Base-by-base conservation (phyloP, 2,329 filamentous ascomycete species). In the Geosmithia putterillii region DNA sequence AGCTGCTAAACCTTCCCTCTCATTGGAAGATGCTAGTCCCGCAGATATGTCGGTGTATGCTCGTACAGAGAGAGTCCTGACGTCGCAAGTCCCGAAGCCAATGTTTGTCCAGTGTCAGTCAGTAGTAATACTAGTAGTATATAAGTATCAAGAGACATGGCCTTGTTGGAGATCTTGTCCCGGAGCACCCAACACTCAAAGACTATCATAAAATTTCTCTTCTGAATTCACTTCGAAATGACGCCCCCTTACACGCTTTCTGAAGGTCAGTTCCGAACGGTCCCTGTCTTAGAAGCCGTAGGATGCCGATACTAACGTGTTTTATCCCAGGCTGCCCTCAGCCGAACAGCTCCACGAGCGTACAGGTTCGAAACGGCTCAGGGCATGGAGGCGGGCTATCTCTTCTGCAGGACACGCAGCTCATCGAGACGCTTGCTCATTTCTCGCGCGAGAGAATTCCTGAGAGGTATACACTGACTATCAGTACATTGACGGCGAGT, bases 351-450 rank as follows among this genome's bases (percentile, higher is more conserved):
- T 20, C 35, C 19, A 46, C 44, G n/a, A 46, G 43, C 20, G 38
- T 45, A 12, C 44, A 49, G 41, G 28, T 47, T 15, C 46, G 44
- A 17, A 38, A 39, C 32, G 34, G 36, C 17, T 21, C 18, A 4
- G 10, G 10, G 5, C 10, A 32, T 7, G 44, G 37, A 19, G 47
- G 47, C 23, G 76, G 76, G 1, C 76, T 76, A 48, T 64, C 81
- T 35, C 63, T 80, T 47, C 69, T 82, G 19, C 76, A 81, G 53
- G 71, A 74, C 48, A 73, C 67, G 1, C 69, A 73, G 38, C 57
- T 77, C 15, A 66, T 76, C 40, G 72, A 77, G 48, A 69, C 66
- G 0, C 57, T 77, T 3, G 65, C 74, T 3, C 73, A 76, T 51
- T 77, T 76, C 51, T 38, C 42, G 25, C 17, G 73, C 9, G 73